Base-by-base conservation (phyloP, 768 basidiomycete species). In the Paxillus ammoniavirescens region DNA sequence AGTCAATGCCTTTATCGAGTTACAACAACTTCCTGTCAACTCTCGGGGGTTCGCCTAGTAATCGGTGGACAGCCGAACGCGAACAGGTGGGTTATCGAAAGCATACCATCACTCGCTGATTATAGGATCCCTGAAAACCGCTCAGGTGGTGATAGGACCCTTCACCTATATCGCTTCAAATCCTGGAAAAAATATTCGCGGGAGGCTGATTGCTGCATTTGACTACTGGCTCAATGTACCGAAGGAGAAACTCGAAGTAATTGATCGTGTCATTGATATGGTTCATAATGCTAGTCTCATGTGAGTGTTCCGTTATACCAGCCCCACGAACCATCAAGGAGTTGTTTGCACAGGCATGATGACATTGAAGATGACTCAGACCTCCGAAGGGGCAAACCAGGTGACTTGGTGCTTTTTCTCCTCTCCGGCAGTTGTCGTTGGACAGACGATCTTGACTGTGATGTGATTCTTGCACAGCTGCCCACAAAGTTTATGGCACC, bases 401-500 rank as follows among this genome's bases (percentile, higher is more conserved):
- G 87, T 86, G 56, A 37, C 41, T 61, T 9, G 9, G 15, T 9
- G 17, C 14, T 47, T 15, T 23, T 35, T 14, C 8, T 33, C 33
- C 35, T 33, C 37, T 23, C 26, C 14, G 12, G 23, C 10, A 31
- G 10, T 49, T 12, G 6, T 18, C n/a, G 15, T 18, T 8, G 38
- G 18, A 40, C 1, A n/a, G n/a, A 15, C 1, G 28, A 15, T 28
- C 10, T 1, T 47, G 5, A 12, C 10, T 10, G 8, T 31, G 31
- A 10, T 38, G 23, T 23, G 28, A 18, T 33, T 30, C n/a, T 28
- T 13, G 43, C 38, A 13, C n/a, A 85, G 93, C 93, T n/a, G 84
- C 93, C 0, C 93, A 98, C 74, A 92, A 90, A 75, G 93, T 98
- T 56, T 98, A 93, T 62, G 94, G 94, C 1, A 75, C 94, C 5